Conservation (phyloP, 1,284 basidiomycete genomes). For the Ceratobasidium sp. region DNA sequence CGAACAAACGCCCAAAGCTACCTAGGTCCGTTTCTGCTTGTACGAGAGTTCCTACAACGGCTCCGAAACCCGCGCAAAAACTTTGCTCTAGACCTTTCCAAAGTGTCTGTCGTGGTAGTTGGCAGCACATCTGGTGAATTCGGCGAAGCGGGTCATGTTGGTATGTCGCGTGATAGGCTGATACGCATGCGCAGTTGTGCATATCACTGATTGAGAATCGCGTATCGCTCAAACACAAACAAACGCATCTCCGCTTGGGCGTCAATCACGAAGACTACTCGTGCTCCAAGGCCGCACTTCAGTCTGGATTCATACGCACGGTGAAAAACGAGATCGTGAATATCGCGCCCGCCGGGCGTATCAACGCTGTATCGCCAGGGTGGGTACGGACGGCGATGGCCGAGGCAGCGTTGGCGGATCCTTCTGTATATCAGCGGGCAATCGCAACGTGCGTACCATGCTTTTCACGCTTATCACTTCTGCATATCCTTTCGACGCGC, state of each 20-base stretch:
- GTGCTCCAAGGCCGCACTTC: constrained; percentile 65
- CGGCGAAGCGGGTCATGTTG: constrained; percentile 76
- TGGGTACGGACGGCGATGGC: constrained; percentile 78
- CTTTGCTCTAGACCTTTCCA: constrained; percentile 59
- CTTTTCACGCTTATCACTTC: constrained; percentile 6
- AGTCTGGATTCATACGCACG: constrained; percentile 77
- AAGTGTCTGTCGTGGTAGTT: constrained; percentile 73
- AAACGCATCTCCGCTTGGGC: constrained; percentile 47
- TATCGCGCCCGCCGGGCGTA: constrained; percentile 75
- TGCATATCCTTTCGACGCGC: neutral
- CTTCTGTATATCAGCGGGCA: constrained; percentile 64
- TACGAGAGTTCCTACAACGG: constrained; percentile 69
- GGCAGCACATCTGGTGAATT: constrained; percentile 81
- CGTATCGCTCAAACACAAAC: constrained; percentile 45
- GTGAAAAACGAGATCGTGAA: constrained; percentile 86
- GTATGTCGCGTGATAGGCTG: constrained; percentile 69
- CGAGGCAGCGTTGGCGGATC: constrained; percentile 63
- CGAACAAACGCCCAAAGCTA: neutral
- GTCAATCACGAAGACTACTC: constrained; percentile 24
- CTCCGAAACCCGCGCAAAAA: constrained; percentile 61
- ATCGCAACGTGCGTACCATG: constrained; percentile 70
- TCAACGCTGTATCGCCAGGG: constrained; percentile 80
- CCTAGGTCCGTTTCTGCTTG: constrained; percentile 68
- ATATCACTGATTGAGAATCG: neutral
- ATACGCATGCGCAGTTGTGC: no score